phyloP scores from a whole-genome alignment of 1,284 basidiomycete species.

The Cutaneotrichosporon spelunceum region DNA sequence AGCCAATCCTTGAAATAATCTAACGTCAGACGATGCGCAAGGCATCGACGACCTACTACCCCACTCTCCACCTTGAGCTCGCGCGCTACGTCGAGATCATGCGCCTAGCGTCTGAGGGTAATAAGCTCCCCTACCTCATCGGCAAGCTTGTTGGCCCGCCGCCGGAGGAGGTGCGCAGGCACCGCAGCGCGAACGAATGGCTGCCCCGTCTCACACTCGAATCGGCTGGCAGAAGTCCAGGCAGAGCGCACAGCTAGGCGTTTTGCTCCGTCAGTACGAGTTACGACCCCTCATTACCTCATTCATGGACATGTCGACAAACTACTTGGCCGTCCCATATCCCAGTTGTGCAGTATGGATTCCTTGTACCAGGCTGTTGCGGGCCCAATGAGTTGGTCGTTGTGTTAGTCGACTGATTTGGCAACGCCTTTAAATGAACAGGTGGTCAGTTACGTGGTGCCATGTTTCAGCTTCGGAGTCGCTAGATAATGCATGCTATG shows the following conservation, averaged over 20 bases:
- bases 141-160: conserved; percentile 46
- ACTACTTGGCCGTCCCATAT: conserved; percentile 7
- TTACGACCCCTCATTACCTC: neutral
- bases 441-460: neutral
- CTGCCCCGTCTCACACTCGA: conserved; percentile 13
- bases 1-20: conserved; percentile 1
- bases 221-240: neutral
- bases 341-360: conserved; percentile 26
- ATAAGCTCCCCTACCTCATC: conserved; percentile 45
- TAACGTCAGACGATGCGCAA: conserved; percentile 74
- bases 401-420: neutral
- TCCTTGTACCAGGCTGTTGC: conserved; percentile 1
- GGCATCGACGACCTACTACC: conserved; percentile 87
- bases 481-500: conserved; percentile 11
- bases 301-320: neutral
- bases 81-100: conserved; percentile 73
- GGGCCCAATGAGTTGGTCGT: neutral
- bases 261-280: neutral
- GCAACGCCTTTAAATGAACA: neutral
- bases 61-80: conserved; percentile 84
- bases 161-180: conserved; percentile 35
- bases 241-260: neutral
- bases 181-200: conserved; percentile 20
- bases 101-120: conserved; percentile 29
- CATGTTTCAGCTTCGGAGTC: too few relatives aligned